A percentile compares a stretch with the other conserved stretches of the same genome.
phyloP scores from a whole-genome alignment of 257 asterid species.

The Fraxinus excelsior region DNA sequence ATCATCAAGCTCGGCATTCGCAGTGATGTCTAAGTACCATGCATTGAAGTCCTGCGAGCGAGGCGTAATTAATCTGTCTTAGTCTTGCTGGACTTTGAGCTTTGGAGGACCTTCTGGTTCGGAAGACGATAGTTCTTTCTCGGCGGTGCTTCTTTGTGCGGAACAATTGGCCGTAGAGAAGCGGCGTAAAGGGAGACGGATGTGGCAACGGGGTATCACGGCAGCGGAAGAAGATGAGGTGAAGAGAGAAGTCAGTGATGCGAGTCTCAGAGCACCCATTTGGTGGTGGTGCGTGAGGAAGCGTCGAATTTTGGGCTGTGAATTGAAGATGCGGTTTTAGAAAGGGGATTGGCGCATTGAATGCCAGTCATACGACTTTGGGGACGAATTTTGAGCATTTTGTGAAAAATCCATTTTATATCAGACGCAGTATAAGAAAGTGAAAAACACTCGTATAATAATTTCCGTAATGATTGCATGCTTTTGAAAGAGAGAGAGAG shows the following conservation, averaged over 20 bases:
- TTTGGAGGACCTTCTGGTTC: conserved; percentile 44
- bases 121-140: conserved; percentile 49
- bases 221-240: conserved; percentile 44
- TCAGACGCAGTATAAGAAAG: too few relatives aligned
- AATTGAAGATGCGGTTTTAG: not conserved
- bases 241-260: conserved; percentile 62
- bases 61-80: conserved; percentile 78
- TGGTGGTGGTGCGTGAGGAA: conserved; percentile 14
- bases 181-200: conserved; percentile 47
- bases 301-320: not conserved
- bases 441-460: too few relatives aligned
- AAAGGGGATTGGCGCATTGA: not conserved
- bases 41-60: conserved; percentile 96
- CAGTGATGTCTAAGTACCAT: conserved; percentile 90
- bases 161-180: conserved; percentile 57
- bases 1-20: conserved; percentile 94
- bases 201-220: conserved; percentile 40
- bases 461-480: too few relatives aligned
- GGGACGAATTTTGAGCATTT: too few relatives aligned
- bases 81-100: conserved; percentile 49
- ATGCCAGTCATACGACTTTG: not conserved
- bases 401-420: too few relatives aligned
- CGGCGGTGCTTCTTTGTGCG: conserved; percentile 56
- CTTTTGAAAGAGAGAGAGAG: too few relatives aligned
- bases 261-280: conserved; percentile 82